Evolutionary conservation across 306 rosid genomes (phyloP).

Genomic region (Prinsepia uniflora): DNA sequence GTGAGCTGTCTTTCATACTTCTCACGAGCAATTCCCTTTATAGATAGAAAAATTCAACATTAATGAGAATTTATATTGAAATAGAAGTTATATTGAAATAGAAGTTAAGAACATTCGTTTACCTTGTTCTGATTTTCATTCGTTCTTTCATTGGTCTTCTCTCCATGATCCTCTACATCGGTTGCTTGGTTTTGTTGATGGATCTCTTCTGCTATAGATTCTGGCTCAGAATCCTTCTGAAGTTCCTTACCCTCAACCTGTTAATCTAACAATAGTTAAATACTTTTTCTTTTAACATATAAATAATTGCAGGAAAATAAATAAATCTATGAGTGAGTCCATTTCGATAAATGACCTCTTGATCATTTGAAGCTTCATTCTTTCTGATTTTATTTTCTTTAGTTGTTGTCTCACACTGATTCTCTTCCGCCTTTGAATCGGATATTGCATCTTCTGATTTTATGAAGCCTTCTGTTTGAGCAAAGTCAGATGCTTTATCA

Average conservation of each 20-base stretch:
- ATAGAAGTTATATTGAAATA: not conserved
- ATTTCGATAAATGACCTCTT: not conserved
- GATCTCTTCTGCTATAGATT: conserved; percentile 9
- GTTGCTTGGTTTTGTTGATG: conserved; percentile 12
- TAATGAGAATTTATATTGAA: not conserved
- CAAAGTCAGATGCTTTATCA: too few species aligned
- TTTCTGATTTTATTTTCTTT: not conserved
- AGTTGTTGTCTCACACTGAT: not conserved
- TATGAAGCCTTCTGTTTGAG: too few species aligned
- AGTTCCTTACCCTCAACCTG: conserved; percentile 26
- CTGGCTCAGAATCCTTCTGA: conserved; percentile 5
- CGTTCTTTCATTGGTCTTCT: conserved; percentile 5
- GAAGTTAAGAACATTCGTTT: not conserved
- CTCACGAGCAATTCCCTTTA: not conserved
- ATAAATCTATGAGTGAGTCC: not conserved
- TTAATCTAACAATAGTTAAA: not conserved
- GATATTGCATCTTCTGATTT: too few species aligned
- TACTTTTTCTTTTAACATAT: not conserved
- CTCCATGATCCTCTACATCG: conserved; percentile 1
- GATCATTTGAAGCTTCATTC: not conserved
- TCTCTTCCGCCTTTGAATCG: not conserved
- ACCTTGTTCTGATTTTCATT: conserved; percentile 3
- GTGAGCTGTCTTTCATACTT: conserved; percentile 3
- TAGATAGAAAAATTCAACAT: conserved; percentile 3
- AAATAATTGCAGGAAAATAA: not conserved